Base-by-base conservation (phyloP, 2,329 filamentous ascomycete genomes). In the Penicillium sp. region DNA sequence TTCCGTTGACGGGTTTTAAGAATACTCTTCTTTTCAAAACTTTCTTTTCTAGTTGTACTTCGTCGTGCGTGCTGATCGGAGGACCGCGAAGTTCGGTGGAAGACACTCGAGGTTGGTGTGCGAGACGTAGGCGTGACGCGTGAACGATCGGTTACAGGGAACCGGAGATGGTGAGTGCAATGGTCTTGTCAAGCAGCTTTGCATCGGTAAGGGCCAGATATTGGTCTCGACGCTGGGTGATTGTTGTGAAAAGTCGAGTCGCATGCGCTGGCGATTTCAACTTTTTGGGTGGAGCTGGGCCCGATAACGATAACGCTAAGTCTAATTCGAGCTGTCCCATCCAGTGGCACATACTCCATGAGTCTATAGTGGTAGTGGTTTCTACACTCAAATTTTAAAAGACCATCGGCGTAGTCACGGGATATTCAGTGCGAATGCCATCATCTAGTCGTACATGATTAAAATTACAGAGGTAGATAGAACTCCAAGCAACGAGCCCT, bases 221-320 rank as follows among this genome's bases (percentile, higher is more conserved):
- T 7, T 34, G 15, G 14, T 20, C 10, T 17, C 15, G 15, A 31
- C 15, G 25, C 15, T 14, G 14, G 37, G 12, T 14, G 17, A 42
- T 43, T 31, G 25, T 43, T 17, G 31, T 45, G 52, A 57, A 58
- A 63, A 62, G 47, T 54, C 31, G 54, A 64, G 59, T 56, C 53
- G 57, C 54, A 41, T 41, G 31, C 50, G 52, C 59, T 45, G 39
- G 51, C 37, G 52, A 52, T 58, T 66, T 59, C 64, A 67, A 64
- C 65, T 68, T 68, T 68, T 67, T 67, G 56, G 56, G 66, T 61
- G 66, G 62, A 66, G 57, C 55, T 41, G 20, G 37, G 4, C 48
- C 54, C 56, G 66, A 68, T 67, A 68, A 62, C 57, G 62, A 67
- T 68, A 68, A 66, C 37, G 59, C 55, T 56, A 56, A 57, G 41